A percentile compares a stretch with the other conserved stretches of the same genome.
phyloP scores from a whole-genome alignment of 768 basidiomycete genomes.

The Lepiota venenata region DNA sequence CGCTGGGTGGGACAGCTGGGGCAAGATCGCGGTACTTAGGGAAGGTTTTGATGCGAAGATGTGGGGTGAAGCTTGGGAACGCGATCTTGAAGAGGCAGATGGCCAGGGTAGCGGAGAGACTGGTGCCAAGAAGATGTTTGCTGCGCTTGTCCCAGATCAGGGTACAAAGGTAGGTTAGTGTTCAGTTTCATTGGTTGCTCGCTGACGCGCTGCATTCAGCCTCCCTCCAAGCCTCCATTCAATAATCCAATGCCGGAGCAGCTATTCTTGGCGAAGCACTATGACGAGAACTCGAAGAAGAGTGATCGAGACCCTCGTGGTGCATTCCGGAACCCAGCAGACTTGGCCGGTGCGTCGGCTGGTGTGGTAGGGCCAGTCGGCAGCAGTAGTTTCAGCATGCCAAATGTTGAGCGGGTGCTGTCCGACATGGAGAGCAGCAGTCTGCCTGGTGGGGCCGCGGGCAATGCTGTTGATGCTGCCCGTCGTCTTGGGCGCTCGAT shows the following conservation, averaged over 20 bases:
- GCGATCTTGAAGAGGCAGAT: slow-evolving; percentile 54
- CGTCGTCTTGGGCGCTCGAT: slow-evolving; percentile 28
- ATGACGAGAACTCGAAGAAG: slow-evolving; percentile 89
- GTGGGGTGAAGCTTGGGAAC: slow-evolving; percentile 81
- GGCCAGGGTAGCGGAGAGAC: slow-evolving; percentile 39
- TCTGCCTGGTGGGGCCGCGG: slow-evolving; percentile 21
- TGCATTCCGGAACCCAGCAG: slow-evolving; percentile 77
- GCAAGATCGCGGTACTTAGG: slow-evolving; percentile 85
- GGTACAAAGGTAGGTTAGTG: slow-evolving; percentile 58
- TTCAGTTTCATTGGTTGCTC: neutral
- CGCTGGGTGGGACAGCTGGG: slow-evolving; percentile 98
- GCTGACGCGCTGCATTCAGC: slow-evolving; percentile 31
- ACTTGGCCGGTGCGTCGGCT: slow-evolving; percentile 49
- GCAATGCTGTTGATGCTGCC: slow-evolving; percentile 21
- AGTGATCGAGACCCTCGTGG: slow-evolving; percentile 86
- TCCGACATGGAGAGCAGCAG: slow-evolving; percentile 80
- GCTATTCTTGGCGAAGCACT: slow-evolving; percentile 85
- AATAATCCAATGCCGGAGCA: slow-evolving; percentile 87
- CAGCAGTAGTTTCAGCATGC: slow-evolving; percentile 80
- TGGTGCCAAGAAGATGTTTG: slow-evolving; percentile 70
- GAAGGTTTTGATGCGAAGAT: slow-evolving; percentile 87
- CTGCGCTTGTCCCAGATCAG: slow-evolving; percentile 70
- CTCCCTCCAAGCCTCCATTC: slow-evolving; percentile 66
- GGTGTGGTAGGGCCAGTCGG: slow-evolving; percentile 94
- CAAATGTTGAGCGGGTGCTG: slow-evolving; percentile 84